Evolutionary conservation across 768 basidiomycete species (phyloP).

Genomic region (Rhizopogon vinicolor): DNA sequence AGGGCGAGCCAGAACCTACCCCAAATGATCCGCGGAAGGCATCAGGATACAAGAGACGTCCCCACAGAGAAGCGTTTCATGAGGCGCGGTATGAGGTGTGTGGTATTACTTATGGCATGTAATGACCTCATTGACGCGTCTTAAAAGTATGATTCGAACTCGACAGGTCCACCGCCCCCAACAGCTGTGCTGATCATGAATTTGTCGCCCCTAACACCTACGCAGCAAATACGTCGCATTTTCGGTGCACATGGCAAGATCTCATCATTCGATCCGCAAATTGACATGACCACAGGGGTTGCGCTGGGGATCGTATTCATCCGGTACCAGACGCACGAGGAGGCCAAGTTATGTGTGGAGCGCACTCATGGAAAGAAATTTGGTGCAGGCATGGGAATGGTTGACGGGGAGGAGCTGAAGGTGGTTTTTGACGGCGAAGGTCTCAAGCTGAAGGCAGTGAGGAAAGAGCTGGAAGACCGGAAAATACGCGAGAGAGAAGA

Average conservation of each 20-base stretch:
- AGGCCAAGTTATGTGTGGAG: conserved; percentile 63
- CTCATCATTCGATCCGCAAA: conserved; percentile 66
- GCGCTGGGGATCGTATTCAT: conserved; percentile 80
- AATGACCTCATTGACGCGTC: not conserved
- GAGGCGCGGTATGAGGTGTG: conserved; percentile 55
- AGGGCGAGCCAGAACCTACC: conserved; percentile 35
- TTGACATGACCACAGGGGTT: conserved; percentile 76
- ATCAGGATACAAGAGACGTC: conserved; percentile 28
- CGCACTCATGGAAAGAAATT: conserved; percentile 63
- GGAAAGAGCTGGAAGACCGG: conserved; percentile 57
- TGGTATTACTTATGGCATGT: conserved; percentile 8
- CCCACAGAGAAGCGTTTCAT: conserved; percentile 35
- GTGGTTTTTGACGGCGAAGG: conserved; percentile 83
- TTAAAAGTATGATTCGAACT: conserved; percentile 68
- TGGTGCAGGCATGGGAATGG: conserved; percentile 38
- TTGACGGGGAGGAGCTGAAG: conserved; percentile 56
- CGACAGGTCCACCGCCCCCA: conserved; percentile 69
- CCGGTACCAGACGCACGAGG: conserved; percentile 57
- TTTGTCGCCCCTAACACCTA: conserved; percentile 69
- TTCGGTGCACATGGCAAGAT: conserved; percentile 62
- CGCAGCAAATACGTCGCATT: conserved; percentile 57
- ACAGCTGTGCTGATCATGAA: conserved; percentile 67
- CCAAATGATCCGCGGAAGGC: conserved; percentile 54
- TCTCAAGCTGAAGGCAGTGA: conserved; percentile 52
- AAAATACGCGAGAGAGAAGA: conserved; percentile 43